Evolutionary conservation across 192 early-diverging fungal genomes (phyloP), one percentile per base, ranked within the genome.

Genomic region (Coemansia sp.): DNA sequence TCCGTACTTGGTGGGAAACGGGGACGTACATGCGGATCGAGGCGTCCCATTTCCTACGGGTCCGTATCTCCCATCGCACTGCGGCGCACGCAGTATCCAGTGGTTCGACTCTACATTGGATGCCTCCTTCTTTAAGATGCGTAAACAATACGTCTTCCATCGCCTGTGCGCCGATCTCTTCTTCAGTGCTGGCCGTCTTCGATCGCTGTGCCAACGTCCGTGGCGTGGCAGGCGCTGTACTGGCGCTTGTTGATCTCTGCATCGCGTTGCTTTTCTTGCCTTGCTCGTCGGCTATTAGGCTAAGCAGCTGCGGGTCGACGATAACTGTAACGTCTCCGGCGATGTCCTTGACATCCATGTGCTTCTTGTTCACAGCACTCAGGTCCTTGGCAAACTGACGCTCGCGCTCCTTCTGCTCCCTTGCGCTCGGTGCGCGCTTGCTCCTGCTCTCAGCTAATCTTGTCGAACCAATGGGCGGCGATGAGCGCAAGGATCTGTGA

Each of bases 241-340:
- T 21, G 0, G 46, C 46, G 23, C 46, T 49, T 0, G 15, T 10
- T 15, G 30, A 43, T 30, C 40, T 30, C 52, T 21, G 7, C 26
- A 16, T 39, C 53, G 3, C 35, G 20, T 12, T 20, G 13, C 15
- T 25, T 46, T 4, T n/a, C 26, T 8, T 39, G 23, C 23, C 23
- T 13, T 12, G 21, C 28, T 53, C 29, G 34, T 55, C 8, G 58
- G 9, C 35, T 48, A 70, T 15, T 21, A 71, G 2, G 8, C 26
- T 37, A 4, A 64, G 37, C 8, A 81, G 20, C 0, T 59, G 53
- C 5, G 64, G 46, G 18, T 72, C 78, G 0, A 61, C 59, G 1
- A 81, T 48, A n/a, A 81, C 23, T 3, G 73, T 75, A 28, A 69
- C 62, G 51, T 81, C 73, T 13, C 58, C 43, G 7, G 61, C 52